phyloP scores from a whole-genome alignment of 2,329 filamentous ascomycete genomes.

The Fusarium equiseti region DNA sequence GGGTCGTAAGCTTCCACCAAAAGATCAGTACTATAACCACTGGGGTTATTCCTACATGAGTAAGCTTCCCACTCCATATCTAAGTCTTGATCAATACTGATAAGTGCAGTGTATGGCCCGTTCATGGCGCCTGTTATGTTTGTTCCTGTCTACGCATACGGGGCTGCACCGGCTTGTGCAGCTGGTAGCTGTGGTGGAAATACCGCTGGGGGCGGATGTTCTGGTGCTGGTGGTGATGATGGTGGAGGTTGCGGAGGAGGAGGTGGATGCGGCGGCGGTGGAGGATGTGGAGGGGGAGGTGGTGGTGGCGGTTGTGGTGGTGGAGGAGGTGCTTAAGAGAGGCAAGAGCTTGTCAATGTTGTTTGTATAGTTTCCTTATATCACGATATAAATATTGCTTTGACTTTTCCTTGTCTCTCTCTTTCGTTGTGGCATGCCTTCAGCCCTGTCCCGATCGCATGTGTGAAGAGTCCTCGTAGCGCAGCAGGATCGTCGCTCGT shows the following conservation, averaged over 20 bases:
- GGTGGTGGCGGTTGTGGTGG: background rate
- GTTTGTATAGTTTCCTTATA: background rate
- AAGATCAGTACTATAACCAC: constrained; percentile 64
- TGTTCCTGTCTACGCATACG: constrained; percentile 56
- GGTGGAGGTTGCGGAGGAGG: constrained; percentile 16
- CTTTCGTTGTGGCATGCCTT: too few species aligned
- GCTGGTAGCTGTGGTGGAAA: constrained; percentile 63
- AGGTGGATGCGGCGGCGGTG: background rate
- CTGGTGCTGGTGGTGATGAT: constrained; percentile 31
- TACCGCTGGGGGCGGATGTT: constrained; percentile 56
- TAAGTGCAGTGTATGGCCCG: constrained; percentile 57
- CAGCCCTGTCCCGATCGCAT: too few species aligned
- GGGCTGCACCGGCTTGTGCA: constrained; percentile 54
- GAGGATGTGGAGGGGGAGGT: background rate
- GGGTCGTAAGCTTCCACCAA: constrained; percentile 60
- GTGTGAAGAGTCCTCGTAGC: rapidly evolving
- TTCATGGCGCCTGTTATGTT: constrained; percentile 59
- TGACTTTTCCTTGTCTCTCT: background rate
- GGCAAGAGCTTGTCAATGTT: background rate
- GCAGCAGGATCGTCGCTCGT: background rate
- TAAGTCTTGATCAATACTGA: rapidly evolving
- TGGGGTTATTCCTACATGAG: constrained; percentile 66
- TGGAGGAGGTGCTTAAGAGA: background rate
- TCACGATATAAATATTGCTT: background rate
- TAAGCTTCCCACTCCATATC: constrained; percentile 4